Base-by-base conservation (phyloP, 2,329 filamentous ascomycete genomes). In the Calonectria montana region DNA sequence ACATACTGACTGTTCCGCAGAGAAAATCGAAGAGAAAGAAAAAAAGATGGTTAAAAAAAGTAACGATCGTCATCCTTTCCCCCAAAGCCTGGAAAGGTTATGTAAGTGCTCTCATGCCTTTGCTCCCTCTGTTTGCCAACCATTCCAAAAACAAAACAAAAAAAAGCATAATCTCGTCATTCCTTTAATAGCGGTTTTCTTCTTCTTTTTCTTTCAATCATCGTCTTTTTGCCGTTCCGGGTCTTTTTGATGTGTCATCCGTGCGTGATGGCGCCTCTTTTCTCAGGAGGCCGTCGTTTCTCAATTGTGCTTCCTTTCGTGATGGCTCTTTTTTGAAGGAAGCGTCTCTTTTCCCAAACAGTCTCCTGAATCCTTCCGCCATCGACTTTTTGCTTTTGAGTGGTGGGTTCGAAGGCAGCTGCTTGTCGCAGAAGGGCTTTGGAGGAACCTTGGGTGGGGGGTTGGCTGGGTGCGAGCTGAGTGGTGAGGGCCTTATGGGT, bases 291-390 rank as follows among this genome's bases (percentile, higher is more conserved):
- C 31, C 37, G 29, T 62, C 65, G 18, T 8, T 29, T 13, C 4
- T 53, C 21, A 6, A 25, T 12, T 29, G 27, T 31, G 53, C 31
- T 21, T 59, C 48, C 27, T 59, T 59, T 59, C 29, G 27, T 47
- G 43, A 67, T 27, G 31, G 35, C 35, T 55, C 67, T n/a, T 68
- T 69, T 2, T 50, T 18, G 13, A 25, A 31, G 6, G 31, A 61
- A 41, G 64, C 53, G 6, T 77, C 71, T 23, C 77, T 83, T 76
- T 80, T 83, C n/a, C 81, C 79, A 74, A 87, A 86, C 9, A 87
- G 77, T 43, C 80, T 81, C 75, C 81, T 82, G 37, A 87, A 75
- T 21, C 84, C 83, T 8, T 82, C 80, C 21, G 81, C 83, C 67
- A 80, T 83, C 3, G 83, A 81, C 47, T 81, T 80, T 69, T 81